Percentiles rank a stretch among this genome's conserved stretches.
Evolutionary conservation across 139 green algal genomes (phyloP).

Genomic region (Picochlorum sp.): DNA sequence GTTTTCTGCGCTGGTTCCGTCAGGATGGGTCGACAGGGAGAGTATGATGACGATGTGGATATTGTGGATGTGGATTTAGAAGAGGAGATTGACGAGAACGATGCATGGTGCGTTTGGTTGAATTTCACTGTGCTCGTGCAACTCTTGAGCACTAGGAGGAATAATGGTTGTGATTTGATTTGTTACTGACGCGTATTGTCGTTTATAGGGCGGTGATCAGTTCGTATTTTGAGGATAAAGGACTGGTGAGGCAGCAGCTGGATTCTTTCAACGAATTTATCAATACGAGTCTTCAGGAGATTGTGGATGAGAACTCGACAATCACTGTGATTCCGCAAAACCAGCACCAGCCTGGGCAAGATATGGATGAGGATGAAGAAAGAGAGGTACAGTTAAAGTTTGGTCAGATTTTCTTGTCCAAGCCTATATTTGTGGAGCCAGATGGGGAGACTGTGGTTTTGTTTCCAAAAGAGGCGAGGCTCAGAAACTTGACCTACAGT

Average conservation of each 20-base stretch:
- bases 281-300: constrained; percentile 83
- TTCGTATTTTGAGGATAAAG: constrained; percentile 93
- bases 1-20: background rate
- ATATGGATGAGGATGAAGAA: constrained; percentile 33
- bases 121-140: background rate
- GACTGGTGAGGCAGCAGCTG: constrained; percentile 95
- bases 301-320: constrained; percentile 56
- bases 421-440: constrained; percentile 83
- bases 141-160: too few species aligned
- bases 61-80: constrained; percentile 13
- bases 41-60: constrained; percentile 4
- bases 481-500: constrained; percentile 97
- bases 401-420: constrained; percentile 91
- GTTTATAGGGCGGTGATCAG: constrained; percentile 68
- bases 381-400: constrained; percentile 66
- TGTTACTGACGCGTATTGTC: background rate
- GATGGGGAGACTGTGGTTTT: constrained; percentile 83
- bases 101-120: constrained; percentile 18
- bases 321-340: constrained; percentile 64
- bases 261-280: constrained; percentile 99
- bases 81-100: constrained; percentile 35
- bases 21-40: background rate
- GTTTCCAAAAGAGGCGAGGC: constrained; percentile 91
- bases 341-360: constrained; percentile 63
- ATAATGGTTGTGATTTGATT: background rate